Evolutionary conservation across 257 asterid species (phyloP).

Genomic region (Voacanga thouarsii): DNA sequence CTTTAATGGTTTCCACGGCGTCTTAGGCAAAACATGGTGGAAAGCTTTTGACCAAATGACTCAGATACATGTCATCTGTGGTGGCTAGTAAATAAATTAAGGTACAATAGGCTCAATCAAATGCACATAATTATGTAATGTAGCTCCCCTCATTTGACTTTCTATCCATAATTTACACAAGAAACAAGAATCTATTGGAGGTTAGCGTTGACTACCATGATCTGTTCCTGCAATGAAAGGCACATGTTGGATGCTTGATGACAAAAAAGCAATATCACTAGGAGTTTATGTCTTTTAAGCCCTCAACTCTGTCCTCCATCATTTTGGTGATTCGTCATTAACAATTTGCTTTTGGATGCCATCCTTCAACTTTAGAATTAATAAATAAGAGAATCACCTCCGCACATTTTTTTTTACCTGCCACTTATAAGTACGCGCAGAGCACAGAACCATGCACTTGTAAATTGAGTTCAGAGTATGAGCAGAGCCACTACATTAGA

Average conservation of each 20-base stretch:
- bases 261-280: neutral
- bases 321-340: neutral
- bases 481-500: neutral
- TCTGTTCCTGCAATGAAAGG: neutral
- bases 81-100: neutral
- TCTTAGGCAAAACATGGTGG: neutral
- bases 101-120: neutral
- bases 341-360: neutral
- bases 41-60: neutral
- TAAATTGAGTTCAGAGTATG: neutral
- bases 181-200: neutral
- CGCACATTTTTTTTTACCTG: neutral
- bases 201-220: neutral
- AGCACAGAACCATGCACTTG: neutral
- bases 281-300: neutral
- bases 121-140: neutral
- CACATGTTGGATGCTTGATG: neutral
- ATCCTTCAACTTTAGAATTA: neutral
- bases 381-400: neutral
- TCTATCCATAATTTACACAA: neutral
- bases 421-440: neutral
- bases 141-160: neutral
- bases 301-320: neutral
- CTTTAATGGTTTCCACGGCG: neutral
- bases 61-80: neutral